Conservation (phyloP, 805 yeast genomes). For the Candida ortonii region DNA sequence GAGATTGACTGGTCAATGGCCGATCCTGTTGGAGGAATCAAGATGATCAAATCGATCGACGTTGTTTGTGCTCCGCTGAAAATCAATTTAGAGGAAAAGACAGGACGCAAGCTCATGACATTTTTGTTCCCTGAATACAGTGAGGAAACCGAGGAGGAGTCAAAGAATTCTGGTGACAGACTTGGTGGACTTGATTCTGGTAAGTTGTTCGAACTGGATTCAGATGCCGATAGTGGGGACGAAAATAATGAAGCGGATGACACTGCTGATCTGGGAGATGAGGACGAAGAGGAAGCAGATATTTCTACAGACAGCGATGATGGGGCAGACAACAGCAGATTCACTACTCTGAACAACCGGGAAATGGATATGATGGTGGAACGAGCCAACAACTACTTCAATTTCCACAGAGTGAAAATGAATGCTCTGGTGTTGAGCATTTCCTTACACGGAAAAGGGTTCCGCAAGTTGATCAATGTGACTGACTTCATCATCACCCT, state of each 20-base stretch:
- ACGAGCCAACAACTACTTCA: slow-evolving; percentile 71
- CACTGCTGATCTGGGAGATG: slow-evolving; percentile 9
- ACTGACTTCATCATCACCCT: slow-evolving; percentile 65
- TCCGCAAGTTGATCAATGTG: slow-evolving; percentile 68
- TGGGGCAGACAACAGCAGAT: slow-evolving; percentile 12
- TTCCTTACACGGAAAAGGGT: slow-evolving; percentile 75
- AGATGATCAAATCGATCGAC: slow-evolving; percentile 66
- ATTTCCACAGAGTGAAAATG: slow-evolving; percentile 57
- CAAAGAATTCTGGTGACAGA: too few species aligned
- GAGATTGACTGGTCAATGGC: slow-evolving; percentile 72
- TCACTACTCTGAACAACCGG: slow-evolving; percentile 2
- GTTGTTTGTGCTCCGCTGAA: slow-evolving; percentile 63
- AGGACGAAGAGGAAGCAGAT: slow-evolving; percentile 13
- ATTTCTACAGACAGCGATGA: slow-evolving; percentile 11
- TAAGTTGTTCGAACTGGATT: too few species aligned
- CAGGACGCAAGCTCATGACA: slow-evolving; percentile 58
- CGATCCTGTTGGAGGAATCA: slow-evolving; percentile 86
- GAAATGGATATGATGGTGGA: slow-evolving; percentile 57
- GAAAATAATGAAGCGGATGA: slow-evolving; percentile 1
- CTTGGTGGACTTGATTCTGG: too few species aligned
- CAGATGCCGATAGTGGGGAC: too few species aligned
- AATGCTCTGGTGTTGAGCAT: slow-evolving; percentile 55
- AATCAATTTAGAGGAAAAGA: slow-evolving; percentile 67
- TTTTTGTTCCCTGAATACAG: slow-evolving; percentile 62
- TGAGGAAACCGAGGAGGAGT: neutral